Conservation (phyloP, 2,329 filamentous ascomycete genomes). For the Fusarium anguioides region DNA sequence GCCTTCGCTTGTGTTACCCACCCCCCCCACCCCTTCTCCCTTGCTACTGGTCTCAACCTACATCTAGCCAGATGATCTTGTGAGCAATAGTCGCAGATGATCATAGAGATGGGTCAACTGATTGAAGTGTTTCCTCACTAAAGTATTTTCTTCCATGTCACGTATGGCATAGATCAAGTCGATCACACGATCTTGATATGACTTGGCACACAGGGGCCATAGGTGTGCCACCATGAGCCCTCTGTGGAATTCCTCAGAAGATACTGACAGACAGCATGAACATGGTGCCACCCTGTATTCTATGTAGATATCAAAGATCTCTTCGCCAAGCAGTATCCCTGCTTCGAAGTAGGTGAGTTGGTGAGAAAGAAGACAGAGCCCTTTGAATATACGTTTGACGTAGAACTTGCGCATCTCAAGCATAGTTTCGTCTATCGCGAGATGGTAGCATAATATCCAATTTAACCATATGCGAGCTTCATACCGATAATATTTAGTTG, state of each 20-base stretch:
- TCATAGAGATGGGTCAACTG: conserved; percentile 24
- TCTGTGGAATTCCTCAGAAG: not conserved
- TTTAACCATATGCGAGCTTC: not conserved
- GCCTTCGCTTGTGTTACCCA: too few species aligned
- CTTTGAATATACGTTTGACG: conserved; percentile 11
- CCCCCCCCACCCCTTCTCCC: too few species aligned
- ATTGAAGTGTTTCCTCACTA: conserved; percentile 7
- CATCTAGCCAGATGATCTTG: not conserved
- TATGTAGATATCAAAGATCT: not conserved
- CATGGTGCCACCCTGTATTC: conserved; percentile 20
- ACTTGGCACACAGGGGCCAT: conserved; percentile 12
- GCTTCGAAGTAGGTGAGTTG: conserved; percentile 12
- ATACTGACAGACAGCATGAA: not conserved
- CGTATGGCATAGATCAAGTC: conserved; percentile 9
- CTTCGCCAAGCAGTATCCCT: conserved; percentile 19
- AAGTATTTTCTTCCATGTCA: not conserved
- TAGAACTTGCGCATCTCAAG: not conserved
- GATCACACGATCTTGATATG: conserved; percentile 7
- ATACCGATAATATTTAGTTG: conserved; percentile 9
- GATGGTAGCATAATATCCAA: not conserved
- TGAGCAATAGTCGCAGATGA: not conserved
- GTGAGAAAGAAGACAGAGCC: conserved; percentile 20
- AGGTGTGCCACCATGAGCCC: conserved; percentile 1
- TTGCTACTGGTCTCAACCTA: not conserved
- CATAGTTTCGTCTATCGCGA: conserved; percentile 9